Evolutionary conservation across 2,329 filamentous ascomycete species (phyloP).

Genomic region (Talaromyces rugulosus): DNA sequence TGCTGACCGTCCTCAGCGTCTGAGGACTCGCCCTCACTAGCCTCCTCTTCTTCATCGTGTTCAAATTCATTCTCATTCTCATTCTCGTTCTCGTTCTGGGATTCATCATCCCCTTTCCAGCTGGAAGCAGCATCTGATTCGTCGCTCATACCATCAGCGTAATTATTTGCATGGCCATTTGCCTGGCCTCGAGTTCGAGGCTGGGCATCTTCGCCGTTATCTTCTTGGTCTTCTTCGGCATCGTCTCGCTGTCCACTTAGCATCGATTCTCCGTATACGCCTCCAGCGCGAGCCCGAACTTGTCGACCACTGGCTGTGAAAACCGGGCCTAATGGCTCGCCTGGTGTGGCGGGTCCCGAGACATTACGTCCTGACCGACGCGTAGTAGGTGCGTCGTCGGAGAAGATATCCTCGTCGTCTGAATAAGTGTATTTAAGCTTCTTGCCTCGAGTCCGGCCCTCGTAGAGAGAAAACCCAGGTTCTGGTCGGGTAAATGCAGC

Average conservation of each 20-base stretch:
- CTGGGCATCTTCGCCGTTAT: conserved; percentile 37
- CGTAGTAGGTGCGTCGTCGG: conserved; percentile 60
- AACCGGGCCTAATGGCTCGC: conserved; percentile 60
- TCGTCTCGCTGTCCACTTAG: conserved; percentile 51
- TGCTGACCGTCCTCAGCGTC: conserved; percentile 45
- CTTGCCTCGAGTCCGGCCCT: conserved; percentile 93
- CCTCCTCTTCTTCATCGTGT: conserved; percentile 34
- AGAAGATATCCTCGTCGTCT: conserved; percentile 73
- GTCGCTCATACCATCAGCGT: conserved; percentile 61
- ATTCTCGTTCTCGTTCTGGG: conserved; percentile 58
- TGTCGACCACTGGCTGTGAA: conserved; percentile 85
- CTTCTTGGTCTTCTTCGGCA: conserved; percentile 44
- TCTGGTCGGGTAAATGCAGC: conserved; percentile 85
- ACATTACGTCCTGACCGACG: conserved; percentile 60
- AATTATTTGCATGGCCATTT: conserved; percentile 51
- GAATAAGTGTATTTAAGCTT: conserved; percentile 95
- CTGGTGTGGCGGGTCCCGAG: conserved; percentile 68
- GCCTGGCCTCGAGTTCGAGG: conserved; percentile 27
- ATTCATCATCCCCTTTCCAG: conserved; percentile 68
- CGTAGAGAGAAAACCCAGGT: conserved; percentile 86
- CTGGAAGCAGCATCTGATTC: conserved; percentile 58
- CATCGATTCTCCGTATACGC: conserved; percentile 53
- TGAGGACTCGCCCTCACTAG: conserved; percentile 38
- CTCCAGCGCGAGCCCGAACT: conserved; percentile 55
- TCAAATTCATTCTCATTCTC: conserved; percentile 59